A percentile compares a stretch with the other conserved stretches of the same genome.
Evolutionary conservation across 1,139 yeast species (phyloP).

Genomic region (Lizanozyma gosingica): DNA sequence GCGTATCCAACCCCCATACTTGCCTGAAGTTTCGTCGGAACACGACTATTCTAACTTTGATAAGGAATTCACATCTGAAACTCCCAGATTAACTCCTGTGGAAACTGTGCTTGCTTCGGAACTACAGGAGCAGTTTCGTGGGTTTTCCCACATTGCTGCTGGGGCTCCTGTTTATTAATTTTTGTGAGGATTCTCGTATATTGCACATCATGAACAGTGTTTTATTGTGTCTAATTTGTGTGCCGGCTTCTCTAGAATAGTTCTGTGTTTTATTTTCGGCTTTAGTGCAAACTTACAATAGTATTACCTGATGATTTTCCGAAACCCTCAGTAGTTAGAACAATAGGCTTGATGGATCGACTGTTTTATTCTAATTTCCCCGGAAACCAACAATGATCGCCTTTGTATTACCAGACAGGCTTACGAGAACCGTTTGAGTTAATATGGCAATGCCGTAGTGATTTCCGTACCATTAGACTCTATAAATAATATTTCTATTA

Average conservation of each 20-base stretch:
- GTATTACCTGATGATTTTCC: too few species aligned
- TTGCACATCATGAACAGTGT: neutral
- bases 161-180: conserved; percentile 37
- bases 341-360: too few species aligned
- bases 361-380: too few species aligned
- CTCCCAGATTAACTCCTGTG: conserved; percentile 92
- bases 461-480: too few species aligned
- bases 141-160: conserved; percentile 84
- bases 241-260: neutral
- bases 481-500: too few species aligned
- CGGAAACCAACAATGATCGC: too few species aligned
- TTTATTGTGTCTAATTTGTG: neutral
- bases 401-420: too few species aligned
- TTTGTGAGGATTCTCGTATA: too few species aligned
- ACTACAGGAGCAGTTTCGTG: conserved; percentile 95
- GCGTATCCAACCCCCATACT: conserved; percentile 75
- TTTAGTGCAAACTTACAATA: too few species aligned
- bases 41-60: conserved; percentile 92
- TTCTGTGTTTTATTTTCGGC: neutral
- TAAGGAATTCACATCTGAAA: conserved; percentile 88
- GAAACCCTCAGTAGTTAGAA: too few species aligned
- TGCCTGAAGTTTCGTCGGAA: conserved; percentile 74
- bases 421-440: too few species aligned
- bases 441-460: too few species aligned
- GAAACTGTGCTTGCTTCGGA: conserved; percentile 78